Conservation (phyloP, 2,329 filamentous ascomycete species). For the Ascochyta fabae region DNA sequence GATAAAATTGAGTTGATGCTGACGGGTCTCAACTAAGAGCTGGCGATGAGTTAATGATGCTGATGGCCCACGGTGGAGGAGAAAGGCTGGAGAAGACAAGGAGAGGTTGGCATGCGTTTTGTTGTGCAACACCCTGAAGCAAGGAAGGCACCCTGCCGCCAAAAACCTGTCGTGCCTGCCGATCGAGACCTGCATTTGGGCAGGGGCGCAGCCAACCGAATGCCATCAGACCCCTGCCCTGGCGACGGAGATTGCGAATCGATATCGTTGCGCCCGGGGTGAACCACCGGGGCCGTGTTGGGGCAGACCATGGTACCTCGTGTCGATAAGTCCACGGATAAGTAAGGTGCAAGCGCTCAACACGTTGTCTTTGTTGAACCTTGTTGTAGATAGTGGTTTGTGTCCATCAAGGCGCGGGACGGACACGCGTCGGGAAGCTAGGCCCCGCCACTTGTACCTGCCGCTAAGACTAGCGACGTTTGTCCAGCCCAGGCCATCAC, state of each 20-base stretch:
- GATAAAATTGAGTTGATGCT: neutral
- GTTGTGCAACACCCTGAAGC: conserved; percentile 26
- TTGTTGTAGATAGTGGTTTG: neutral
- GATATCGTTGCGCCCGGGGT: conserved; percentile 14
- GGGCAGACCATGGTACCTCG: conserved; percentile 2
- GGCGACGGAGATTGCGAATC: conserved; percentile 18
- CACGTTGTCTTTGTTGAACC: conserved; percentile 13
- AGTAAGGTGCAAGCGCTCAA: conserved; percentile 2
- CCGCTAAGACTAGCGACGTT: conserved; percentile 14
- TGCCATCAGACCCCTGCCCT: conserved; percentile 7
- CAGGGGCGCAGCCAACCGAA: conserved; percentile 16
- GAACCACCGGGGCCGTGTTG: conserved; percentile 5
- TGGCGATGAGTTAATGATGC: conserved; percentile 7
- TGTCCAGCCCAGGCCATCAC: conserved; percentile 6
- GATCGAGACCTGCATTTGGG: conserved; percentile 18
- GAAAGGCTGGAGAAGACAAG: conserved; percentile 14
- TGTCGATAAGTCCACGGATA: conserved; percentile 2
- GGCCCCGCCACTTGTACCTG: conserved; percentile 25
- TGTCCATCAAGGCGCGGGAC: conserved; percentile 1
- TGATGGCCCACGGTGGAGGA: conserved; percentile 1
- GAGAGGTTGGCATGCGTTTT: conserved; percentile 28
- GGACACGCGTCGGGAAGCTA: conserved; percentile 15
- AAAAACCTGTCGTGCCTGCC: conserved; percentile 25
- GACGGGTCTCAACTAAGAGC: neutral
- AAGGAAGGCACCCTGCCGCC: conserved; percentile 21